Percentiles rank a stretch among this genome's conserved stretches.
phyloP scores from a whole-genome alignment of 75 land plant genomes.

The Pinus albicaulis region DNA sequence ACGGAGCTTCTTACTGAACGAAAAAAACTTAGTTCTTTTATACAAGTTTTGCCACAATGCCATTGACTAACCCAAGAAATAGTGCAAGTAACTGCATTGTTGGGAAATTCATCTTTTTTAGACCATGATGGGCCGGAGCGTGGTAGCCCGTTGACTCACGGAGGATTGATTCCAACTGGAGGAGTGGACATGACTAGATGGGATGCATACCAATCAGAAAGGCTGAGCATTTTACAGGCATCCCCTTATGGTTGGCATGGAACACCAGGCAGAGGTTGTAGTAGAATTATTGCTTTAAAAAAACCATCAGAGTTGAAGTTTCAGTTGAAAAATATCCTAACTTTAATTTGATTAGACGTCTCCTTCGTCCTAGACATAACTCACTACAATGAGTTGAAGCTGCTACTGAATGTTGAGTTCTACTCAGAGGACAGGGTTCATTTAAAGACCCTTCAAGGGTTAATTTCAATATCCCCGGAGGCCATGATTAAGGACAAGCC shows the following conservation, averaged over 20 bases:
- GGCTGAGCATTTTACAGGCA: conserved; percentile 31
- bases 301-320: conserved; percentile 80
- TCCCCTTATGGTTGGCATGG: conserved; percentile 57
- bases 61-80: conserved; percentile 88
- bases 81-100: conserved; percentile 84
- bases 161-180: conserved; percentile 80
- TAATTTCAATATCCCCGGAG: conserved; percentile 41
- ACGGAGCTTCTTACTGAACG: conserved; percentile 74
- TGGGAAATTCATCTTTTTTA: conserved; percentile 84
- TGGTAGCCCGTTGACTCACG: conserved; percentile 88
- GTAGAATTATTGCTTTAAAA: conserved; percentile 77
- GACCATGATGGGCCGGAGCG: conserved; percentile 89
- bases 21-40: conserved; percentile 70
- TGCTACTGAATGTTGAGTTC: conserved; percentile 82
- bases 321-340: conserved; percentile 85
- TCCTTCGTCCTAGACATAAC: conserved; percentile 94
- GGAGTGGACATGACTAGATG: conserved; percentile 65
- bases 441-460: conserved; percentile 88
- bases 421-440: conserved; percentile 95
- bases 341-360: conserved; percentile 92
- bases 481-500: conserved; percentile 97
- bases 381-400: conserved; percentile 95
- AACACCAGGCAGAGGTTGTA: conserved; percentile 50
- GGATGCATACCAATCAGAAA: conserved; percentile 6
- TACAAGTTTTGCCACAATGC: conserved; percentile 68